phyloP scores from a whole-genome alignment of 495 filamentous ascomycete genomes.

The Cetradonia linearis region DNA sequence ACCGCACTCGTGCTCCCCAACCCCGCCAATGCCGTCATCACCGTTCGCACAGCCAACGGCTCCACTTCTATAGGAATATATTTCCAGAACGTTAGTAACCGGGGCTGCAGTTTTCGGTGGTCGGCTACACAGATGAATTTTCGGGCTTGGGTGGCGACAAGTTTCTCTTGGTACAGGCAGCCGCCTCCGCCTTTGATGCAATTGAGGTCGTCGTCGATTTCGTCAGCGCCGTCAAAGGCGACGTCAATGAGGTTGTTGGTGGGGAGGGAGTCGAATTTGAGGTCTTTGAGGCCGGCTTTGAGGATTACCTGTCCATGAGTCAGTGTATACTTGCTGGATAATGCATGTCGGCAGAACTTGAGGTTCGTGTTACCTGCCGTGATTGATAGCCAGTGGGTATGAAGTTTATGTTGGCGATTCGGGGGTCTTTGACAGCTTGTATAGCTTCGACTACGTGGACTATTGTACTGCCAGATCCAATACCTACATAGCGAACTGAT shows the following conservation, averaged over 20 bases:
- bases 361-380: conserved; percentile 30
- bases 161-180: conserved; percentile 95
- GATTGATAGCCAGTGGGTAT: conserved; percentile 89
- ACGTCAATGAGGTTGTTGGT: conserved; percentile 58
- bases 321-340: not conserved
- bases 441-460: conserved; percentile 95
- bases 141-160: conserved; percentile 74
- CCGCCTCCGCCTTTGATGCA: conserved; percentile 96
- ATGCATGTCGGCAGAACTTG: not conserved
- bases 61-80: conserved; percentile 89
- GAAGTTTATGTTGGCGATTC: conserved; percentile 55
- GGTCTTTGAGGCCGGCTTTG: conserved; percentile 60
- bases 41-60: conserved; percentile 63
- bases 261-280: conserved; percentile 64
- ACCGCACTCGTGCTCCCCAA: conserved; percentile 60
- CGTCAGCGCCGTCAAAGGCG: conserved; percentile 90
- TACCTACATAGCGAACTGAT: conserved; percentile 67
- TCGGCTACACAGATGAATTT: conserved; percentile 94
- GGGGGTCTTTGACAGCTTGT: conserved; percentile 53
- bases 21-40: conserved; percentile 53
- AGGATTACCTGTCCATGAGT: conserved; percentile 52
- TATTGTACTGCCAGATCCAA: conserved; percentile 88
- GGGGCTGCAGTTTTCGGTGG: conserved; percentile 70
- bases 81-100: conserved; percentile 71
- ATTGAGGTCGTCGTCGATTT: conserved; percentile 90